Evolutionary conservation across 768 basidiomycete genomes (phyloP), one percentile per base, ranked within the genome.

Genomic region (Russula griseocarnosa): DNA sequence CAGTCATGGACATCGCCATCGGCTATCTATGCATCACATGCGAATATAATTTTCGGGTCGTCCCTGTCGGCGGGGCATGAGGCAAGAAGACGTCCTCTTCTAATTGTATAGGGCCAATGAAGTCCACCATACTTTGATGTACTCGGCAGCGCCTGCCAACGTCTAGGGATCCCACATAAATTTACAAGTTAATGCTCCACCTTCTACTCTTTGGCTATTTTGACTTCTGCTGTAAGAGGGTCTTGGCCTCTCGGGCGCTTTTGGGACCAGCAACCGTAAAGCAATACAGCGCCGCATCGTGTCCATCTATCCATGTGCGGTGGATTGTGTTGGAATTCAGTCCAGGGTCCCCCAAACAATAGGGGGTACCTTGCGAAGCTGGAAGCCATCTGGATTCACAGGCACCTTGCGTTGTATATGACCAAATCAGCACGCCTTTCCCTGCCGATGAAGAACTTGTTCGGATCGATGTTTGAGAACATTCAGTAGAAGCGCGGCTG

Each of bases 381-480:
- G 36, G 54, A 62, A 28, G 20, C 44, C 1, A 28, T 22, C n/a
- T 46, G 56, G 32, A 53, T 58, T 46, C 50, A 36, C 62, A 61
- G 32, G 52, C 24, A 54, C 34, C 13, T 53, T 22, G 24, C 16
- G 44, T 47, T 13, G 28, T 22, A 44, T 47, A 47, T 47, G 44
- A 14, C 58, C 52, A 36, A 63, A 63, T 55, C 34, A 32, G 24
- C 47, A 42, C 28, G n/a, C 47, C 55, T 32, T 57, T 38, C 28
- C 49, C 40, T 58, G 34, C 42, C 24, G 51, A 40, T 38, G 51
- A 32, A 24, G 44, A 6, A 59, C 62, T 36, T 47, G 52, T 63
- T 65, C 54, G 54, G 54, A 65, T 65, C 63, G 63, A 64, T 64
- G 60, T 60, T 58, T 60, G 53, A 60, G 63, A 60, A 60, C 54